Base-by-base conservation (phyloP, 2,329 filamentous ascomycete species). In the Sclerotinia subarctica region DNA sequence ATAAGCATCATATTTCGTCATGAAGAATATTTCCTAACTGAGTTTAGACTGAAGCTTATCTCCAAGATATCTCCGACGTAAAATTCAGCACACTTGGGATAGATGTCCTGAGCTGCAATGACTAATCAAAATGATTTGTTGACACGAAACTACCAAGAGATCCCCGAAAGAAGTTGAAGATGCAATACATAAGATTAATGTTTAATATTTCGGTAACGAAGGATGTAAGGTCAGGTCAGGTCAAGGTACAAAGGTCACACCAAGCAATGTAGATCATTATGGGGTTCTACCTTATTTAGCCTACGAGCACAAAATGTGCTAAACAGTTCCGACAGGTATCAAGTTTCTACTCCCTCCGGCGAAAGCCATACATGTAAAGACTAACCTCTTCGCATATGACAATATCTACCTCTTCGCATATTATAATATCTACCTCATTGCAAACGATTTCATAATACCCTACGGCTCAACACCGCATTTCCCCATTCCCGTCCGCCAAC, bases 1-100 rank as follows among this genome's bases (percentile, higher is more conserved):
- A 42, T 59, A 59, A 42, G 42, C 42, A 62, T 51, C 15, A 13
- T 51, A 53, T 62, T 62, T 67, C 47, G 56, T 67, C 65, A 67
- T 62, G 44, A 46, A 53, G 13, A 35, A 13, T 53, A 46, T 52
- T 19, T 21, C 56, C 56, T 15, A 52, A 46, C 32, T 35, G 53
- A 52, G 24, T 26, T 52, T 42, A 42, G 59, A 26, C 42, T 63
- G 29, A 44, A 63, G 47, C 32, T 63, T 67, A 62, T 67, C 65
- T 67, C 64, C 65, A 53, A 67, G 57, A 26, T 67, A 53, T 62
- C 26, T 62, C 54, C 32, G 32, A 42, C n/a, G n/a, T 10, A 8
- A 42, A 24, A 32, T 42, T 13, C 38, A 42, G 38, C 15, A 42
- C 15, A 21, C 38, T 0, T 42, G 44, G 13, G 26, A 2, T 44